Base-by-base conservation (phyloP, 345 rosid genomes). In the Eutrema japonicum region DNA sequence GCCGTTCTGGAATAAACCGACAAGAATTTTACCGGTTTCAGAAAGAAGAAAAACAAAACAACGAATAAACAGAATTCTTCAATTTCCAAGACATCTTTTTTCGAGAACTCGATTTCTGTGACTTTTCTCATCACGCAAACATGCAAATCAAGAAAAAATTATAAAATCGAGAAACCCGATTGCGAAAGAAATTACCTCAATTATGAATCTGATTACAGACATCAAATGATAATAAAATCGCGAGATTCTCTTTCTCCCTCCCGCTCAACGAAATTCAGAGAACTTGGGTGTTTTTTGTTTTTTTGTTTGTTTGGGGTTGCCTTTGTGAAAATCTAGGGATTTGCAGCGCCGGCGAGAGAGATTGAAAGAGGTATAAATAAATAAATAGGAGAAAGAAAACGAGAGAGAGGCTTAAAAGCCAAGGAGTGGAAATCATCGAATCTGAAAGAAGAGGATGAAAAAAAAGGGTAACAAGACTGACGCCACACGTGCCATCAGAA, bases 331-430 rank as follows among this genome's bases (percentile, higher is more conserved):
- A 33, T 63, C 58, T 55, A 64, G 80, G 68, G 76, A 77, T 77
- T 77, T 13, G 38, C 80, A 62, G 82, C 83, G 84, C 82, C 77
- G 84, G 85, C 84, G 60, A 57, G 70, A 70, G 68, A 41, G 72
- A 70, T 42, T 43, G 73, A 72, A n/a, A 55, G 69, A 46, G 30
- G 55, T 45, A 63, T 22, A 22, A 22, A 22, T 22, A 22, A 22
- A 22, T 66, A 72, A 67, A 73, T 63, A 60, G 5, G 56, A 18
- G 64, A 60, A 7, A 47, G 59, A 63, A 10, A 60, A 45, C 49
- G 33, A 68, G 41, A 54, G 47, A 49, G 74, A 46, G 68, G 72
- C 52, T 13, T 32, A 55, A 71, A 76, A 70, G 59, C 35, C 13
- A 70, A 61, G 74, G 18, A 54, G 73, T 73, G 77, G 81, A 60